phyloP scores from a whole-genome alignment of 176 grass and related monocot species.

The Phoenix dactylifera region DNA sequence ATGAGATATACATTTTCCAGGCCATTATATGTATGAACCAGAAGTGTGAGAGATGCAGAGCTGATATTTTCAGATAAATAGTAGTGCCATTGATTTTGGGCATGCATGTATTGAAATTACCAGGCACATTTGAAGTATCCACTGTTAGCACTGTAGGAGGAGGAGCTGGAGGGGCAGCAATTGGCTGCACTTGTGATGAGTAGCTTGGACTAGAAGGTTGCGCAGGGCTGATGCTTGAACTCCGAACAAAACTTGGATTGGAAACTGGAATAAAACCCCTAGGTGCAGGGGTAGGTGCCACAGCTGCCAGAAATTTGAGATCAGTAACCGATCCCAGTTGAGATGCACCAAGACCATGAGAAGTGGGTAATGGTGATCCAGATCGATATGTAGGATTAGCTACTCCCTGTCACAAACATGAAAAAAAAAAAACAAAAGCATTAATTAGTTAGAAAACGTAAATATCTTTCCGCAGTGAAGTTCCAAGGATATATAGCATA shows the following conservation, averaged over 20 bases:
- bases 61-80: too few species aligned
- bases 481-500: slow-evolving; percentile 28
- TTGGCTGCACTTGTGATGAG: slow-evolving; percentile 30
- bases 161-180: slow-evolving; percentile 48
- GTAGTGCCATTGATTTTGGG: too few species aligned
- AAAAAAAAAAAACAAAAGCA: slow-evolving; percentile 15
- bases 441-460: slow-evolving; percentile 5
- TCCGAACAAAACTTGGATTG: slow-evolving; percentile 45
- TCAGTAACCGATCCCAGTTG: slow-evolving; percentile 29
- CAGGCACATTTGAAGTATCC: slow-evolving; percentile 91
- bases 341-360: slow-evolving; percentile 24
- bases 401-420: slow-evolving; percentile 14
- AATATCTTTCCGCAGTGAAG: neutral
- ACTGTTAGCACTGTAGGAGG: slow-evolving; percentile 74
- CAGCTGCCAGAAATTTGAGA: slow-evolving; percentile 54
- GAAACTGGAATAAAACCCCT: slow-evolving; percentile 50
- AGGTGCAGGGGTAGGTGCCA: slow-evolving; percentile 29
- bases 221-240: slow-evolving; percentile 48
- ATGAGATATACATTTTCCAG: neutral
- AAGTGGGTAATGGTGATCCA: slow-evolving; percentile 25
- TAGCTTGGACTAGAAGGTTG: slow-evolving; percentile 85
- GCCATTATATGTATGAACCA: neutral
- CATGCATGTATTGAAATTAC: slow-evolving; percentile 25
- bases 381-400: slow-evolving; percentile 37
- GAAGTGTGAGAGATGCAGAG: too few species aligned